Evolutionary conservation across 2,329 filamentous ascomycete genomes (phyloP).

Genomic region (Botryosphaeria dothidea): DNA sequence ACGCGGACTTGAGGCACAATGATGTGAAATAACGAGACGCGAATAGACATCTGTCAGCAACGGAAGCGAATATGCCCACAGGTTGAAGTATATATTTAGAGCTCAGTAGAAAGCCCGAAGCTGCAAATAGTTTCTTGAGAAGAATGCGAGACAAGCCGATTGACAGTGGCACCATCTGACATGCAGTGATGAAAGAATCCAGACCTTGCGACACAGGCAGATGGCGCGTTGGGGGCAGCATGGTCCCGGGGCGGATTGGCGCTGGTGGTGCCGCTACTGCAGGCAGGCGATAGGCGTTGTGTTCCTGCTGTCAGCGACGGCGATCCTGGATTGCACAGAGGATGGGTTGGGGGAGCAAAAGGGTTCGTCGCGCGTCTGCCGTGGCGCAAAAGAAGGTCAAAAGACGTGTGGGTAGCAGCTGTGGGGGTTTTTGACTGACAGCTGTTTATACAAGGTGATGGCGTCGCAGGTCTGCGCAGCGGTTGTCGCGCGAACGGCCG

Average conservation of each 20-base stretch:
- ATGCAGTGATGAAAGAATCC: not conserved
- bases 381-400: not conserved
- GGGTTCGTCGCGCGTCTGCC: too few species aligned
- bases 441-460: conserved; percentile 4
- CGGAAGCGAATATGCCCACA: not conserved
- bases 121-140: not conserved
- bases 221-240: not conserved
- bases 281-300: not conserved
- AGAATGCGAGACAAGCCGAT: not conserved
- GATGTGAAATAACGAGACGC: not conserved
- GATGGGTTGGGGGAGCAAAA: too few species aligned
- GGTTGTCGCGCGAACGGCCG: conserved; percentile 14
- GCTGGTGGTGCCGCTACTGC: not conserved
- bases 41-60: not conserved
- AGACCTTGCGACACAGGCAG: not conserved
- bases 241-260: not conserved
- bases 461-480: conserved; percentile 1
- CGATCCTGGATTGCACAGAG: too few species aligned
- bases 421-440: conserved; percentile 29
- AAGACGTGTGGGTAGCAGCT: not conserved
- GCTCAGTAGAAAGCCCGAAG: not conserved
- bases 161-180: not conserved
- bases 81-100: not conserved
- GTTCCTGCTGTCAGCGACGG: not conserved
- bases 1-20: conserved; percentile 1